Base-by-base conservation (phyloP, 768 basidiomycete species). In the Boletus sensibilis region DNA sequence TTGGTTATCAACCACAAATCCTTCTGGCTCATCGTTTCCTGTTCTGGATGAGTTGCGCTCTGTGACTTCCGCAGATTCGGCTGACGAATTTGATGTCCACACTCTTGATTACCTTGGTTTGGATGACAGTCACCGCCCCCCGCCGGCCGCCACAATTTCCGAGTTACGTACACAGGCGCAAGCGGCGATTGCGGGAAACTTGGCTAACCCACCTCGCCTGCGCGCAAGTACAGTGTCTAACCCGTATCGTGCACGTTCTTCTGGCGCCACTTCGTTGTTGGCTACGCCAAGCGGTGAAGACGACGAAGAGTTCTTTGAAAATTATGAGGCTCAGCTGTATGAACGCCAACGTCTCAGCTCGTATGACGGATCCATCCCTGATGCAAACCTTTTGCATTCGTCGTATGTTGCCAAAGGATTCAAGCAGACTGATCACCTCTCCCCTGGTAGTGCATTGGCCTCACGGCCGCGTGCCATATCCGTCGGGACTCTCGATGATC, bases 51-150 rank as follows among this genome's bases (percentile, higher is more conserved):
- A 94, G 71, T 73, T 91, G 64, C 88, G 88, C 60, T 90, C 90
- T 44, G 86, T 88, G 43, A 82, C 84, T 29, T 92, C 90, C 42
- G 83, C 84, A 59, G 90, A 92, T 68, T 88, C 88, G 20, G 78
- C 82, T 23, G 95, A 97, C 52, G 89, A 93, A 48, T 91, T 92
- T 70, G 90, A 94, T 64, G 90, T 94, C 43, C 92, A 94, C 68
- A 98, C 96, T 27, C 82, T 98, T 58, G 95, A 97, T 73, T 98
- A 98, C 72, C 89, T 98, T 48, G 96, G 96, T 42, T 80, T 98
- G 64, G 96, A 94, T 64, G 95, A 93, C 60, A 75, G 79, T 53
- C 78, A 82, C 62, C 82, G 87, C 50, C 84, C 83, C 49, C 69
- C 89, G n/a, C 87, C 87, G 3, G 90, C 92, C 6, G 93, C 92